phyloP scores from a whole-genome alignment of 176 grass and related monocot species.

The Zoysia pacifica region DNA sequence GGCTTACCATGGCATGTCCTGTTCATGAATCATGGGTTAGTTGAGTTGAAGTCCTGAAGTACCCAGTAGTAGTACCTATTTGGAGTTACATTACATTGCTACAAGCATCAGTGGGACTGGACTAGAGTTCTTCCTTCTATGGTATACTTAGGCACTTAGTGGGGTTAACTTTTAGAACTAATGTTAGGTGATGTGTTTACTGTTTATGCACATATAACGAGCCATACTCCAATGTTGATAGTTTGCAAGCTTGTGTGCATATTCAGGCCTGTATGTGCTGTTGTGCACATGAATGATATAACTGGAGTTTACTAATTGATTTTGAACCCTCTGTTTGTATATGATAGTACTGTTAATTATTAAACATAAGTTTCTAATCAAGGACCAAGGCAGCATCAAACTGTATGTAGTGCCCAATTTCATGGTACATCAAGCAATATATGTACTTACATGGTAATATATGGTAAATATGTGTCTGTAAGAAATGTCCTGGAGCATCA shows the following conservation, averaged over 20 bases:
- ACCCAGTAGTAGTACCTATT: background rate
- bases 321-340: background rate
- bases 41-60: background rate
- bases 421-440: background rate
- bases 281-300: no score
- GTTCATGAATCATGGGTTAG: background rate
- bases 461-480: background rate
- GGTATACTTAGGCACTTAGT: slow-evolving; percentile 10
- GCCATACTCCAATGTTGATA: background rate
- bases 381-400: background rate
- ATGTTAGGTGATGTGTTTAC: background rate
- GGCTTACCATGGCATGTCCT: background rate
- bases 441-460: background rate
- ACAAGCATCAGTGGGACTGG: background rate
- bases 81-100: background rate
- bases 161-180: background rate
- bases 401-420: background rate
- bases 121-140: slow-evolving; percentile 4
- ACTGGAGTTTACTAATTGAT: background rate
- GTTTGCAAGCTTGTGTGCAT: background rate
- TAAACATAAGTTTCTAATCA: background rate
- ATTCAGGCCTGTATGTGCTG: no score
- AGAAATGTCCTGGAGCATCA: slow-evolving; percentile 30
- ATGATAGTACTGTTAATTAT: background rate
- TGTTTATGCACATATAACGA: background rate